Conservation (phyloP, 2,329 filamentous ascomycete species). For the Aureobasidium vineae region DNA sequence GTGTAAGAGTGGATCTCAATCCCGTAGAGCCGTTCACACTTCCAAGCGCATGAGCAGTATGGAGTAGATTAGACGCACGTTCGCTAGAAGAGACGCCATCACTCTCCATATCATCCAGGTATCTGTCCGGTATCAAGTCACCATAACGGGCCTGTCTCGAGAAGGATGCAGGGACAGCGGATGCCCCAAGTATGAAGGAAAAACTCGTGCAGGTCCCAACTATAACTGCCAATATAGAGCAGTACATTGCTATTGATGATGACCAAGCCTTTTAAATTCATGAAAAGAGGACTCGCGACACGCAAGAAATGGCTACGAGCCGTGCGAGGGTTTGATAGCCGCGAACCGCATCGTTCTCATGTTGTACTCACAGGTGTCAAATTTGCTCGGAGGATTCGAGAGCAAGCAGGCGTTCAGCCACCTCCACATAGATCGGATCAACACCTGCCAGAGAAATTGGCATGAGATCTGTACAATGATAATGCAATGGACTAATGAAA, state of each 20-base stretch:
- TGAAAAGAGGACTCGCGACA: neutral
- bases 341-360: neutral
- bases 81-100: neutral
- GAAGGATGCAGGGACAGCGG: slow-evolving; percentile 6
- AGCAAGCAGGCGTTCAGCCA: slow-evolving; percentile 22
- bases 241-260: neutral
- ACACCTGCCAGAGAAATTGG: slow-evolving; percentile 7
- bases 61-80: neutral
- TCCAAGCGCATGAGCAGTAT: neutral
- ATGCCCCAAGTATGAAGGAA: neutral
- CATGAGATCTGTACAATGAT: slow-evolving; percentile 18
- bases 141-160: neutral
- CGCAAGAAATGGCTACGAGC: neutral
- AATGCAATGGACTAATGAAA: slow-evolving; percentile 3
- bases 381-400: slow-evolving; percentile 22
- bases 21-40: neutral
- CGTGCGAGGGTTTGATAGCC: neutral
- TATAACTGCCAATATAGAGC: neutral
- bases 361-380: slow-evolving; percentile 20
- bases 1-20: slow-evolving; percentile 3
- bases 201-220: slow-evolving; percentile 12
- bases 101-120: neutral
- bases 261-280: neutral
- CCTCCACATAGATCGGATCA: slow-evolving; percentile 25
- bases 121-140: neutral